These are phyloP conservation scores for Eremochloa ophiuroides DNA, from an alignment of 176 grass and related monocot species.

Conservation along the genomic window DNA sequence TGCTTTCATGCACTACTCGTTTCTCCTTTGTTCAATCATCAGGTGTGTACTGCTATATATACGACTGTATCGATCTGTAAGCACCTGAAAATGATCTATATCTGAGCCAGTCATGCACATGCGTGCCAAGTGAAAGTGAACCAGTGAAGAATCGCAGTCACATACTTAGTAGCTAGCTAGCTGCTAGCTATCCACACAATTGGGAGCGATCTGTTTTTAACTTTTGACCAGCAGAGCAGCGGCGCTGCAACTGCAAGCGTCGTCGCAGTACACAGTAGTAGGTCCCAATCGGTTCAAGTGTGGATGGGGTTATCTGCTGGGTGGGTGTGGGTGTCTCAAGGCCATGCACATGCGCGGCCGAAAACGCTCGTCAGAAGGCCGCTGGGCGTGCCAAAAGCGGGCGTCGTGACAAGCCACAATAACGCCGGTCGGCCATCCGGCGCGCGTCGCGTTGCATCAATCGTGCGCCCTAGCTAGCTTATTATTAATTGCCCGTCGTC, in stretches of 20 bases:
- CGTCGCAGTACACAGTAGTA: neutral
- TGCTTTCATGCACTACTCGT: neutral
- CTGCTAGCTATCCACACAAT: neutral
- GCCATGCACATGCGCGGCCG: neutral
- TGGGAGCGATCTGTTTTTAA: neutral
- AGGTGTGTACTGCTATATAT: too few relatives aligned
- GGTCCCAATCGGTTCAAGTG: too few relatives aligned
- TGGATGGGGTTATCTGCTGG: too few relatives aligned
- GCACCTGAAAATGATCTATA: neutral
- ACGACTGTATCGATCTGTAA: too few relatives aligned
- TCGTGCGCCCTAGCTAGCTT: neutral
- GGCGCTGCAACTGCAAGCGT: neutral
- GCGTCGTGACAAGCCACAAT: constrained; percentile 38
- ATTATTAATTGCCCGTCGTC: neutral
- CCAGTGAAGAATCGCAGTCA: neutral
- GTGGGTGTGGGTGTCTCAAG: neutral
- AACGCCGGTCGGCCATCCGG: neutral
- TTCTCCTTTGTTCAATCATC: too few relatives aligned
- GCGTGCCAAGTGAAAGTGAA: neutral
- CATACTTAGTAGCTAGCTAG: too few relatives aligned
- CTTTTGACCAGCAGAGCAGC: neutral
- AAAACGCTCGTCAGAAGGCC: neutral
- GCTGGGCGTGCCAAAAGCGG: constrained; percentile 21
- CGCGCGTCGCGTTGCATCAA: neutral
- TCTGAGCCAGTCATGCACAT: neutral